Evolutionary conservation across 176 grass and related monocot genomes (phyloP).

Genomic region (Zizania latifolia): DNA sequence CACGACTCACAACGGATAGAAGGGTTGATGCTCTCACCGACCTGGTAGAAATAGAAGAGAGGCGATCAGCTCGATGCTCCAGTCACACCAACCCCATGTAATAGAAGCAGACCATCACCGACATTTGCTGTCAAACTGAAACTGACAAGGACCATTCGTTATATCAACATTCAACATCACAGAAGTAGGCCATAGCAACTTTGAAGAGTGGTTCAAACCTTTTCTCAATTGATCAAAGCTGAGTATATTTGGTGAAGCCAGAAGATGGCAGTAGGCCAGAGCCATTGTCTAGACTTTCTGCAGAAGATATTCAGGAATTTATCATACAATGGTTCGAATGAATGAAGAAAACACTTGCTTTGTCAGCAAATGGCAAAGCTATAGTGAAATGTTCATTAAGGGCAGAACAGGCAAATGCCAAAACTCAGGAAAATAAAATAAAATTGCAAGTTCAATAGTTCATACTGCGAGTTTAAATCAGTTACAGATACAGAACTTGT

Average conservation of each 20-base stretch:
- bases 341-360: not conserved
- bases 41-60: not conserved
- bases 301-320: not conserved
- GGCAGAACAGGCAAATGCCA: not conserved
- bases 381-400: not conserved
- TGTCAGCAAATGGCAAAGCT: not conserved
- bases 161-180: not conserved
- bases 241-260: not conserved
- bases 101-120: not conserved
- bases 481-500: not conserved
- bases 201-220: not conserved
- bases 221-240: not conserved
- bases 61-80: not conserved
- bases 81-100: slow-evolving; percentile 15
- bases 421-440: not conserved
- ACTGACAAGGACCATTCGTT: slow-evolving; percentile 11
- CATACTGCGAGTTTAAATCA: not conserved
- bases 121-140: not conserved
- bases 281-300: not conserved
- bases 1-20: slow-evolving; percentile 14
- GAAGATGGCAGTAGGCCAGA: no score
- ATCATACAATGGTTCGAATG: not conserved
- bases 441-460: not conserved
- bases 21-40: slow-evolving; percentile 28
- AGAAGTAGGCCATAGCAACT: not conserved